Conservation (phyloP, 2,329 filamentous ascomycete genomes). For the Ilyonectria sp. region DNA sequence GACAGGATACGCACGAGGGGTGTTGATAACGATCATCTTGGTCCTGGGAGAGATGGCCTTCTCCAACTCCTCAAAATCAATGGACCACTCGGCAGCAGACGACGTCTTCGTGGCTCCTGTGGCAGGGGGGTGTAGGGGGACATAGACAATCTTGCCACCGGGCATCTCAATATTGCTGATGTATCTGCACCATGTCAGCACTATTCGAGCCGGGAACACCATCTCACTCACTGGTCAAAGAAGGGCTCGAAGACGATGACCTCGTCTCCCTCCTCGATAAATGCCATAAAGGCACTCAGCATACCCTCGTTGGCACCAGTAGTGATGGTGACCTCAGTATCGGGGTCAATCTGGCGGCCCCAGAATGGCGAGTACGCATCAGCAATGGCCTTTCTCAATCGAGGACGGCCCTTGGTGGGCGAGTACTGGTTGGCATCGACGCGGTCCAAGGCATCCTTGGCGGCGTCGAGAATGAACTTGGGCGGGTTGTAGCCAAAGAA, state of each 20-base stretch:
- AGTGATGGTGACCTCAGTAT: slow-evolving; percentile 95
- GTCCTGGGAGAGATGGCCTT: slow-evolving; percentile 86
- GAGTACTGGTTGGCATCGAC: slow-evolving; percentile 99
- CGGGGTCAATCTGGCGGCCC: slow-evolving; percentile 84
- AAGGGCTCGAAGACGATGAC: slow-evolving; percentile 99
- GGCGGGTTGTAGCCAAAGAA: slow-evolving; percentile 97
- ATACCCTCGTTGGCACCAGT: slow-evolving; percentile 94
- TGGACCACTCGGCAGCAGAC: slow-evolving; percentile 88
- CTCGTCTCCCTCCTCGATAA: slow-evolving; percentile 94
- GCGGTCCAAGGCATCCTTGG: slow-evolving; percentile 88
- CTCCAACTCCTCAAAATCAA: slow-evolving; percentile 88
- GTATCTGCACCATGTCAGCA: slow-evolving; percentile 58
- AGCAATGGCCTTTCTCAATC: slow-evolving; percentile 92
- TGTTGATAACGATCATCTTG: slow-evolving; percentile 96
- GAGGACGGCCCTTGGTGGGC: slow-evolving; percentile 91
- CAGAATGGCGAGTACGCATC: slow-evolving; percentile 94
- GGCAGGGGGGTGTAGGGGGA: slow-evolving; percentile 91
- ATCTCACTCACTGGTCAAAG: slow-evolving; percentile 83
- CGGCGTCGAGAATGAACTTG: slow-evolving; percentile 89
- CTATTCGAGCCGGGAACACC: not conserved
- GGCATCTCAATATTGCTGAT: slow-evolving; percentile 99
- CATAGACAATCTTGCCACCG: slow-evolving; percentile 93
- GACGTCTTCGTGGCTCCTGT: slow-evolving; percentile 85
- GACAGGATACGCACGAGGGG: slow-evolving; percentile 64
- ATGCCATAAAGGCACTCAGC: slow-evolving; percentile 98